Percentiles rank a stretch among this genome's conserved stretches.
These are phyloP conservation scores for Phytophthora sansomeana DNA, from an alignment of 352 stramenopile species.

Conservation along the genomic window DNA sequence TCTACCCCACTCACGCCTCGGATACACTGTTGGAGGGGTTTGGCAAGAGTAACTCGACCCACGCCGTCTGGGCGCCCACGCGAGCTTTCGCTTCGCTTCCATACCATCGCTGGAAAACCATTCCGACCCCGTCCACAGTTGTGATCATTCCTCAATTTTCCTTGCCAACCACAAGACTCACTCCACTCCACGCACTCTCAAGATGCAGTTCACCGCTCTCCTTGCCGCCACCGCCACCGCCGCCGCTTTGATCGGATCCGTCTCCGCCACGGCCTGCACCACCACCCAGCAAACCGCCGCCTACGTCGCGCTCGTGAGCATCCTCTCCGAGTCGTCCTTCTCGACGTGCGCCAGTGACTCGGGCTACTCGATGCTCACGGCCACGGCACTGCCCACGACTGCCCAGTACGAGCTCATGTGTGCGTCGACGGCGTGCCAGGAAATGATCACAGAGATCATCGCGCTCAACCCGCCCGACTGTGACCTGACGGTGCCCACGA, in stretches of 20 bases:
- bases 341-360: constrained; percentile 25
- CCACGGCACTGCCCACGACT: constrained; percentile 27
- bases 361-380: constrained; percentile 38
- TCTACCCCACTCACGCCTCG: neutral
- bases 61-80: neutral
- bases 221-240: constrained; percentile 22
- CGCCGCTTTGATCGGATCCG: constrained; percentile 13
- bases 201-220: constrained; percentile 31
- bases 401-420: constrained; percentile 39
- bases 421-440: constrained; percentile 30
- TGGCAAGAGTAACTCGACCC: neutral
- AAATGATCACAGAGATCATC: constrained; percentile 25
- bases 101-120: too few relatives aligned
- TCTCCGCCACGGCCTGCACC: constrained; percentile 16
- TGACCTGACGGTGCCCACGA: constrained; percentile 32
- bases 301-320: constrained; percentile 23
- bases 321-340: constrained; percentile 23
- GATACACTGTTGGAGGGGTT: neutral
- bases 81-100: neutral
- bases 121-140: neutral
- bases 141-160: constrained; percentile 24
- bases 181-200: constrained; percentile 1
- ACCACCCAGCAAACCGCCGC: constrained; percentile 23
- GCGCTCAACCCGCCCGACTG: constrained; percentile 36
- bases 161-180: constrained; percentile 3